Evolutionary conservation across 2,329 filamentous ascomycete species (phyloP).

Genomic region (Botrytis hyacinthi): DNA sequence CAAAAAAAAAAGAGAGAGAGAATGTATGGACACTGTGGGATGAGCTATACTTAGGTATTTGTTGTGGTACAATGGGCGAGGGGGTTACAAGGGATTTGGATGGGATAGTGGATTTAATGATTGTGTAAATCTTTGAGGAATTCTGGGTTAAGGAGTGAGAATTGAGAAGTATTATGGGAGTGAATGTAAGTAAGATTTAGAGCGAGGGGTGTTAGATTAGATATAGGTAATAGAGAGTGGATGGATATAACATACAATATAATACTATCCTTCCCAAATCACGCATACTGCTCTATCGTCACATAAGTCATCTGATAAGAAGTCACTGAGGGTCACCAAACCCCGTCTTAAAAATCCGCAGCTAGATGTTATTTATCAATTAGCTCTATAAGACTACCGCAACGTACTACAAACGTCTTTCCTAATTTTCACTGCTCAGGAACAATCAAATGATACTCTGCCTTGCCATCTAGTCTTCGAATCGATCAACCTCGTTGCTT

Average conservation of each 20-base stretch:
- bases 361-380: background rate
- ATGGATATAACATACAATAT: background rate
- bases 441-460: background rate
- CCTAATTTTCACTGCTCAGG: background rate
- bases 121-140: rapidly evolving
- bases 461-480: background rate
- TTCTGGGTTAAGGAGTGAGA: background rate
- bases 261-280: background rate
- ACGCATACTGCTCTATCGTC: background rate
- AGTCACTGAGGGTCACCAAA: background rate
- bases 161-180: background rate
- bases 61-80: background rate
- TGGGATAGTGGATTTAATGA: background rate
- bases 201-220: background rate
- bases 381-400: background rate
- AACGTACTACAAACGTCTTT: background rate
- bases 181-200: background rate
- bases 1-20: background rate
- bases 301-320: background rate
- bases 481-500: background rate
- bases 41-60: background rate
- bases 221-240: background rate
- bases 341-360: background rate
- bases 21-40: background rate
- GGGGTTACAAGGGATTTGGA: too few relatives aligned